Evolutionary conservation across 1,284 basidiomycete species (phyloP), one percentile per base, ranked within the genome.

Genomic region (Austroboletus niveus): DNA sequence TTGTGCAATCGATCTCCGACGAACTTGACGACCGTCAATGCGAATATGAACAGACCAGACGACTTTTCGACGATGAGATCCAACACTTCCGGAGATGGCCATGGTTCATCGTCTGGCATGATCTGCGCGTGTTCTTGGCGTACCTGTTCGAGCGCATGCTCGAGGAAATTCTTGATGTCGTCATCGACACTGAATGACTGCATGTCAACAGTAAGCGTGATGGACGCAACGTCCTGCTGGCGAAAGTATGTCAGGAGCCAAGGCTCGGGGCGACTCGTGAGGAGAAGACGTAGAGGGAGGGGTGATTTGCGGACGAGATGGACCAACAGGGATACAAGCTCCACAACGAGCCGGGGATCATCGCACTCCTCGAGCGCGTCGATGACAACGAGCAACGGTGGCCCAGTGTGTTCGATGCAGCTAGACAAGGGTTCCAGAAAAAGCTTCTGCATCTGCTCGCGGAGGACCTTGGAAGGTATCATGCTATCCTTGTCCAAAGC

Each of bases 21-120:
- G 31, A 63, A 60, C 49, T 60, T 65, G 49, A 66, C 54, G 31
- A 64, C 63, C 2, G 66, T 68, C 20, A 55, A 52, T 9, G 66
- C 58, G 47, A 65, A 68, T 20, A 68, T 68, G 40, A 68, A 68
- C 14, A 68, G 48, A 5, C 61, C 61, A n/a, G 55, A 49, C 5
- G 64, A 54, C 34, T 56, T 64, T 20, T 56, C 36, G n/a, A 62
- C 56, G 24, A 68, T 51, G 30, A 38, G 34, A 12, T 56, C 52
- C 11, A 64, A 41, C 24, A 63, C 58, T 3, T 53, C 46, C 2
- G 57, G 54, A 2, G 59, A 39, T 9, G 64, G 60, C 63, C 64
- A 66, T 6, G 50, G 49, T 1, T 15, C 27, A 17, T 11, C 27
- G 12, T 31, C 20, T 39, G 50, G 35, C 8, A 36, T 20, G 41